phyloP scores from a whole-genome alignment of 768 basidiomycete genomes.

The Pulveroboletus sp. region DNA sequence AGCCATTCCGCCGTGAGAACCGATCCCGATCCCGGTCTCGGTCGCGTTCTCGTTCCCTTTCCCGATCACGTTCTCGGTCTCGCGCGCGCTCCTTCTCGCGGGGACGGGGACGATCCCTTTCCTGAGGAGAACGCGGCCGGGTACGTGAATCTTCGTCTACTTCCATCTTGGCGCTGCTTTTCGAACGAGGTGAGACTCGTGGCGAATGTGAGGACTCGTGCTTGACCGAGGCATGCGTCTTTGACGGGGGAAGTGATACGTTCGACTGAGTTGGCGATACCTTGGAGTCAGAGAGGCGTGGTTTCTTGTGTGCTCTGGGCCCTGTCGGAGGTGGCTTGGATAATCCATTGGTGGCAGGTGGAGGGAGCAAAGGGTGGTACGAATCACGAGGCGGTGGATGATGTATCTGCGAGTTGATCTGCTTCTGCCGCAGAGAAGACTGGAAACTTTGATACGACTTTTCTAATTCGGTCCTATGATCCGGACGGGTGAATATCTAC shows the following conservation, averaged over 20 bases:
- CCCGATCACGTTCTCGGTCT: slow-evolving; percentile 35
- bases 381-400: slow-evolving; percentile 43
- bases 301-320: slow-evolving; percentile 78
- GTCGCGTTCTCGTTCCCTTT: slow-evolving; percentile 34
- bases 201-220: slow-evolving; percentile 30
- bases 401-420: slow-evolving; percentile 23
- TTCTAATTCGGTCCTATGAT: slow-evolving; percentile 65
- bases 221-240: slow-evolving; percentile 17
- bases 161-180: slow-evolving; percentile 45
- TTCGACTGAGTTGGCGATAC: slow-evolving; percentile 33
- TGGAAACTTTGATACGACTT: slow-evolving; percentile 67
- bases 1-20: slow-evolving; percentile 41
- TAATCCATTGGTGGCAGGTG: slow-evolving; percentile 31
- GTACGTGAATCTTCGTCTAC: slow-evolving; percentile 50
- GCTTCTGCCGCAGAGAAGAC: slow-evolving; percentile 41
- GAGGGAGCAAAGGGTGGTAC: slow-evolving; percentile 37
- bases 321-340: slow-evolving; percentile 68
- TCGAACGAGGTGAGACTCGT: slow-evolving; percentile 26
- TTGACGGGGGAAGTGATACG: slow-evolving; percentile 28
- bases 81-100: slow-evolving; percentile 36
- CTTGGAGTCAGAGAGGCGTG: slow-evolving; percentile 58
- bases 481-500: slow-evolving; percentile 13
- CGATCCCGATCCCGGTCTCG: slow-evolving; percentile 36
- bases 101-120: slow-evolving; percentile 37
- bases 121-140: slow-evolving; percentile 42